A percentile compares a stretch with the other conserved stretches of the same genome.
Conservation (phyloP, 164 flowering plant genomes). For the Saururus chinensis region DNA sequence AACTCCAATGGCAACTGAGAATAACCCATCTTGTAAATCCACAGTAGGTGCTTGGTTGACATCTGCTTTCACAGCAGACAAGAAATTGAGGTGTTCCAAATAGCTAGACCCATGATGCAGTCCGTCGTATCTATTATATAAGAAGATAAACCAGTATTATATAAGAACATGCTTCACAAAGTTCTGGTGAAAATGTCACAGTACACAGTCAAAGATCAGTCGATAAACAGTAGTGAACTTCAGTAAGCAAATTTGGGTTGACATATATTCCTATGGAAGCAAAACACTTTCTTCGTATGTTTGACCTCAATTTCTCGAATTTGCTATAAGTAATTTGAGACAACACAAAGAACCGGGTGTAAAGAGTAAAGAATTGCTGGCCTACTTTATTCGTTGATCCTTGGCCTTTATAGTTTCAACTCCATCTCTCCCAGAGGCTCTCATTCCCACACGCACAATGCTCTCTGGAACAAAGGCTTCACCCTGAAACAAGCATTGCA, state of each 20-base stretch:
- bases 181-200: neutral
- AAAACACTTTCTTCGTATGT: no score
- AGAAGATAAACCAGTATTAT: neutral
- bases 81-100: constrained; percentile 77
- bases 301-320: neutral
- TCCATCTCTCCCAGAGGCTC: constrained; percentile 60
- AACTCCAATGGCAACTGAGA: constrained; percentile 92
- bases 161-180: neutral
- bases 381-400: constrained; percentile 69
- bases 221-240: no score
- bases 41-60: constrained; percentile 48
- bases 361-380: neutral
- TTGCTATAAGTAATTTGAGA: neutral
- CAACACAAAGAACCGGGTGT: neutral
- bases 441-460: constrained; percentile 56
- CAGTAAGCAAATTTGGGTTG: no score
- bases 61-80: constrained; percentile 48
- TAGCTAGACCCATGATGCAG: constrained; percentile 96
- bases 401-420: constrained; percentile 54
- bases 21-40: constrained; percentile 68
- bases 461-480: constrained; percentile 94
- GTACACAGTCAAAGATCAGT: no score
- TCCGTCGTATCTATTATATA: constrained; percentile 59
- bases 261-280: no score
- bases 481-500: constrained; percentile 33